Evolutionary conservation across 257 asterid species (phyloP).

Genomic region (Forsythia viridissima): DNA sequence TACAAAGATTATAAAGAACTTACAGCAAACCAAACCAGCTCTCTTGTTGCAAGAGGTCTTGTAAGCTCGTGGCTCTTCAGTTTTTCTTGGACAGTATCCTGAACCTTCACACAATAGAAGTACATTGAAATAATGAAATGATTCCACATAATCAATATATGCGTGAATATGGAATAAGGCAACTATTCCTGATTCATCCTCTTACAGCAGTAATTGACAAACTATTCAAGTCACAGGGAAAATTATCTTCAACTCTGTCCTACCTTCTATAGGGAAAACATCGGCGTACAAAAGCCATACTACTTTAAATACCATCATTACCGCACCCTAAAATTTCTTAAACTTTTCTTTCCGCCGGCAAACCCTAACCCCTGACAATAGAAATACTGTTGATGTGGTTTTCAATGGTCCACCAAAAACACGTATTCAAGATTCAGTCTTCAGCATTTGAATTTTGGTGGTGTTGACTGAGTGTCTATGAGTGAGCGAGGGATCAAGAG

Average conservation of each 20-base stretch:
- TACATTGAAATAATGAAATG: slow-evolving; percentile 4
- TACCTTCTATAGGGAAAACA: neutral
- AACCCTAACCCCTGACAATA: neutral
- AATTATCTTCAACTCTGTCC: neutral
- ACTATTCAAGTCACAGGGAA: neutral
- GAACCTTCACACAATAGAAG: slow-evolving; percentile 46
- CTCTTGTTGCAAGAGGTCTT: slow-evolving; percentile 66
- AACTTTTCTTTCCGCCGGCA: neutral
- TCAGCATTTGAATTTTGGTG: neutral
- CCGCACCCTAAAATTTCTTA: neutral
- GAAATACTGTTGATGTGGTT: neutral
- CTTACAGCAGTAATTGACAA: neutral
- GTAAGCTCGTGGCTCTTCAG: slow-evolving; percentile 68
- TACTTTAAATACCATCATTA: neutral
- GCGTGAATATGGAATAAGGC: neutral
- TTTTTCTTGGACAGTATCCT: slow-evolving; percentile 55
- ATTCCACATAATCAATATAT: neutral
- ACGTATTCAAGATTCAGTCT: neutral
- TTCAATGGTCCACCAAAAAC: neutral
- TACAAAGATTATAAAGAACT: slow-evolving; percentile 27
- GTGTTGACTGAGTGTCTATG: neutral
- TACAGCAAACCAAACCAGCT: slow-evolving; percentile 82
- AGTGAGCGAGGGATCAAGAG: neutral
- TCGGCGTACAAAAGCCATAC: neutral
- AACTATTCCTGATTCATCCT: neutral